Conservation (phyloP, 306 rosid genomes). For the Psophocarpus tetragonolobus region DNA sequence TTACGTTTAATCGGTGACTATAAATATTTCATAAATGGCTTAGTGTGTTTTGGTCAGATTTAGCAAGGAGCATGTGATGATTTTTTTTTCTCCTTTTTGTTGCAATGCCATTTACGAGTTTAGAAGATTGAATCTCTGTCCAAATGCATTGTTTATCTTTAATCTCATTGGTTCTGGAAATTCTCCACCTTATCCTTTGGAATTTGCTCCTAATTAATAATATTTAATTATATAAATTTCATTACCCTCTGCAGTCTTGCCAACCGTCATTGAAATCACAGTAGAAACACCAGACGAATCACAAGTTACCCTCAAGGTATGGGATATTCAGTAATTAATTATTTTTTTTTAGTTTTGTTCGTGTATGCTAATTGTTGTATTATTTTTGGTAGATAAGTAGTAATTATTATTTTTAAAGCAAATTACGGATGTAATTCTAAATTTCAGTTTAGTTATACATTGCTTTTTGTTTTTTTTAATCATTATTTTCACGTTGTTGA, state of each 20-base stretch:
- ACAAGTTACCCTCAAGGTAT: constrained; percentile 83
- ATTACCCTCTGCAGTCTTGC: constrained; percentile 63
- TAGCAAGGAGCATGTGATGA: neutral
- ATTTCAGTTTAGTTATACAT: too few relatives aligned
- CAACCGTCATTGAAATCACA: constrained; percentile 71
- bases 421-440: too few relatives aligned
- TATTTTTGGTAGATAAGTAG: neutral
- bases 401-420: neutral
- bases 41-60: neutral
- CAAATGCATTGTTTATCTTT: constrained; percentile 18
- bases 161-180: constrained; percentile 26
- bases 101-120: neutral
- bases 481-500: too few relatives aligned
- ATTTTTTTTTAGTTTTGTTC: neutral
- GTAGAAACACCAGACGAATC: constrained; percentile 72
- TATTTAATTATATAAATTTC: neutral
- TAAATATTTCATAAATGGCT: neutral
- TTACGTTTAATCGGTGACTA: too few relatives aligned
- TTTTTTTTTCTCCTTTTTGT: neutral
- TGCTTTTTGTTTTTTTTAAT: too few relatives aligned
- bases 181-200: constrained; percentile 31
- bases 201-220: neutral
- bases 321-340: neutral
- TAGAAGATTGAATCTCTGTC: neutral
- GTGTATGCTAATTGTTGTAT: neutral